Conservation (phyloP, 352 stramenopile genomes). For the Pythium sp. region DNA sequence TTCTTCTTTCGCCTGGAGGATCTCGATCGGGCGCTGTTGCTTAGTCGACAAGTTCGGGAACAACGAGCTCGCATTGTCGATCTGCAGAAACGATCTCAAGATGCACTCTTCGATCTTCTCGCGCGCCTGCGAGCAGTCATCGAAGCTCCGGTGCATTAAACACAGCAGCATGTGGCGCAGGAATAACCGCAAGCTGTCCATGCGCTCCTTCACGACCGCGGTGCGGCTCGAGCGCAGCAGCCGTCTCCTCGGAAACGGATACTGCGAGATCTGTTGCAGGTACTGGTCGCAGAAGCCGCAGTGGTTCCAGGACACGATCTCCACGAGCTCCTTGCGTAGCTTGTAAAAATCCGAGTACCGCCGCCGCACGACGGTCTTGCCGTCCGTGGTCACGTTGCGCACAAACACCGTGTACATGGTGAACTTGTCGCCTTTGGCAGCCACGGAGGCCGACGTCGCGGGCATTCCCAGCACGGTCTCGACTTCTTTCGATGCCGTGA, state of each 20-base stretch:
- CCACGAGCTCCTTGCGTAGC: slow-evolving; percentile 79
- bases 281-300: slow-evolving; percentile 66
- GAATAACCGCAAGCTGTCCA: slow-evolving; percentile 80
- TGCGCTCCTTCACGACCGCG: slow-evolving; percentile 79
- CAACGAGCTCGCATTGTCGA: slow-evolving; percentile 54
- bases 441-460: slow-evolving; percentile 3
- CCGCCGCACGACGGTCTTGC: slow-evolving; percentile 73
- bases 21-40: slow-evolving; percentile 49
- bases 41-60: slow-evolving; percentile 53
- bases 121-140: slow-evolving; percentile 61
- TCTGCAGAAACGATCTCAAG: slow-evolving; percentile 72
- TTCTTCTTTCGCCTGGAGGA: slow-evolving; percentile 68
- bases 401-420: slow-evolving; percentile 88
- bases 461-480: slow-evolving; percentile 18
- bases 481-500: slow-evolving; percentile 59
- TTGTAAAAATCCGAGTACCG: slow-evolving; percentile 88
- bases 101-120: slow-evolving; percentile 72
- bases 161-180: slow-evolving; percentile 73
- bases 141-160: slow-evolving; percentile 66
- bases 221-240: slow-evolving; percentile 67
- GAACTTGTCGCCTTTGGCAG: slow-evolving; percentile 51
- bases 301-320: slow-evolving; percentile 76
- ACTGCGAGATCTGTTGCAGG: slow-evolving; percentile 63
- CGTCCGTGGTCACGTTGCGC: slow-evolving; percentile 63
- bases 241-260: slow-evolving; percentile 75